These are phyloP conservation scores for Linnemannia exigua DNA, from an alignment of 192 early-diverging fungal species.

Conservation along the genomic window DNA sequence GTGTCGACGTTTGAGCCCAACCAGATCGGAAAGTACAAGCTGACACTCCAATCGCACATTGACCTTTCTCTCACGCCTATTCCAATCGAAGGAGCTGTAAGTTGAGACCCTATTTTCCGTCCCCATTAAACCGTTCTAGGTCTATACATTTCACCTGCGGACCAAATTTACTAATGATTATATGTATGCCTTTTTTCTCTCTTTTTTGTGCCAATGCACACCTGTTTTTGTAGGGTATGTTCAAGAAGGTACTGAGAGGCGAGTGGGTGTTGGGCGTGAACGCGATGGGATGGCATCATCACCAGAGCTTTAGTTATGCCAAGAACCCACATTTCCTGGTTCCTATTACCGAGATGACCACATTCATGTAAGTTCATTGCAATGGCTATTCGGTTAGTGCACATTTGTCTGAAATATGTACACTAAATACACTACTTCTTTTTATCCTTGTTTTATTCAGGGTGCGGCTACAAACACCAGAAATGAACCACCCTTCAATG, in stretches of 20 bases:
- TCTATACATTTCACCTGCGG: background rate
- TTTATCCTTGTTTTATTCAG: slow-evolving; percentile 33
- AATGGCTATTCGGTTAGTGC: too few species aligned
- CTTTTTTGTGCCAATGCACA: background rate
- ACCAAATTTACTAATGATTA: background rate
- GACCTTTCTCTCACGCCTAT: slow-evolving; percentile 69
- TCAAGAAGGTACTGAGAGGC: slow-evolving; percentile 64
- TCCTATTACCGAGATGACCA: slow-evolving; percentile 67
- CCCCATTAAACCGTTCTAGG: slow-evolving; percentile 8
- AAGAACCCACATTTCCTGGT: slow-evolving; percentile 81
- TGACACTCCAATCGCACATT: slow-evolving; percentile 71
- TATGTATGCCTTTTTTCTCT: background rate
- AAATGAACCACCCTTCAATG: slow-evolving; percentile 65
- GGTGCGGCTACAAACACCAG: slow-evolving; percentile 77
- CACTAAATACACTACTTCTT: background rate
- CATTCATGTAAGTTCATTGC: slow-evolving; percentile 63
- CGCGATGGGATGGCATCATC: slow-evolving; percentile 72
- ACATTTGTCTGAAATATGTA: too few species aligned
- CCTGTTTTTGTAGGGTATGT: slow-evolving; percentile 68
- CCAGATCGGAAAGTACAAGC: slow-evolving; percentile 74
- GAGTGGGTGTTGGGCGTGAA: slow-evolving; percentile 71
- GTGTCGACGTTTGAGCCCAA: slow-evolving; percentile 85
- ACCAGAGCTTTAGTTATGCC: slow-evolving; percentile 62
- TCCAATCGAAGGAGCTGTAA: slow-evolving; percentile 82
- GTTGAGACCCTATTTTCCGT: background rate